Base-by-base conservation (phyloP, 768 basidiomycete species). In the Boletus edulis region DNA sequence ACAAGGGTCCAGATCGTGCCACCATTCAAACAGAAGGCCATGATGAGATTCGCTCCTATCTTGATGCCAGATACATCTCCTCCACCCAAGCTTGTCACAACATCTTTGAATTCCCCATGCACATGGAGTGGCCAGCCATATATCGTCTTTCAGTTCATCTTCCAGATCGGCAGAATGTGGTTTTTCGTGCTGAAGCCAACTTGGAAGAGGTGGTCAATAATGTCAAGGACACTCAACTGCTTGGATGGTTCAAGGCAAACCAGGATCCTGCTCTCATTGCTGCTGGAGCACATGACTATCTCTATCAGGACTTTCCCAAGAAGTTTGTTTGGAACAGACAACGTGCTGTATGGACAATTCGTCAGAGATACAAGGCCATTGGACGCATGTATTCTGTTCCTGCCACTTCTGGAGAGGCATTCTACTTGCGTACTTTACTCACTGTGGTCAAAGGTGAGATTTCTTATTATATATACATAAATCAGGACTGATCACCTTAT, bases 371-470 rank as follows among this genome's bases (percentile, higher is more conserved):
- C 22, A 62, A 62, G 32, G 49, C 43, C 4, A 62, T 60, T 63
- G 50, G 7, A 22, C 3, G 20, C 35, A 62, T 62, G 54, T 56
- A 62, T 3, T n/a, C 51, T 1, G 5, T 39, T 17, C 49, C 59
- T 46, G 64, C 72, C 3, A 52, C 52, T 34, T 52, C 61, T 39
- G 73, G 76, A 2, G 75, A 80, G 42, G 45, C 54, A 0, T 79
- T 77, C 44, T 79, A 79, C 49, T 63, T 81, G 5, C 43, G 67
- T 5, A 63, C 69, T 8, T 61, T 80, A 3, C 69, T 80, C 0
- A 75, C 77, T 43, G 60, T 70, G 39, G 70, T 76, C 22, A 69
- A 62, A 49, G 20, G 20, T 20, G 20, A 20, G 20, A 20, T 20
- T 20, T 20, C 20, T 20, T 2, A 20, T 20, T 20, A 20, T 22